Percentiles rank a stretch among this genome's conserved stretches.
These are phyloP conservation scores for Perkinsela sp. DNA, from an alignment of 208 protist species.

Conservation along the genomic window DNA sequence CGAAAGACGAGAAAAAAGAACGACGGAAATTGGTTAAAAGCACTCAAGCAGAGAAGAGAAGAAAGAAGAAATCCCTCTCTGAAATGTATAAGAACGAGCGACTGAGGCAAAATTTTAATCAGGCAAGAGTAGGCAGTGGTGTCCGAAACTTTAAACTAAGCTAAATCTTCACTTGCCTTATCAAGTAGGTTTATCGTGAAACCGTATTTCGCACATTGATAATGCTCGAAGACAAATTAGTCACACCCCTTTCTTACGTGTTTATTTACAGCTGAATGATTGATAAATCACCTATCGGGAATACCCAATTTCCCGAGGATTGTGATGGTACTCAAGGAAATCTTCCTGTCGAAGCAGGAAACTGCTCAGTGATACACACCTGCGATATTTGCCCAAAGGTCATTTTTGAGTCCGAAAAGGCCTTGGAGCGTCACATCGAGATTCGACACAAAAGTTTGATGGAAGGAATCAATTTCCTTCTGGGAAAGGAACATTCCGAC, in stretches of 20 bases:
- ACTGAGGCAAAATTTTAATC: not conserved
- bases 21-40: not conserved
- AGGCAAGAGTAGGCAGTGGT: not conserved
- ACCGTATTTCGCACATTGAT: too few species aligned
- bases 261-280: too few species aligned
- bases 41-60: not conserved
- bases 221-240: too few species aligned
- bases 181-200: too few species aligned
- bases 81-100: not conserved
- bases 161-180: too few species aligned
- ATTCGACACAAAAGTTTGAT: slow-evolving; percentile 15
- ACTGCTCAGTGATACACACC: slow-evolving; percentile 1
- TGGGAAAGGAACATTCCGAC: slow-evolving; percentile 12
- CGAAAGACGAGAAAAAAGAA: not conserved
- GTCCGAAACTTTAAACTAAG: not conserved
- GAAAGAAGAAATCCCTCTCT: not conserved
- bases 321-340: too few species aligned
- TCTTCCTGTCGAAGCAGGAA: too few species aligned
- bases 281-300: too few species aligned
- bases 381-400: slow-evolving; percentile 35
- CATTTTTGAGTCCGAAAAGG: slow-evolving; percentile 12
- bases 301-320: too few species aligned
- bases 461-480: slow-evolving; percentile 11
- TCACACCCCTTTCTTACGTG: too few species aligned
- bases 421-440: slow-evolving; percentile 19